These are phyloP conservation scores for Diaporthe vexans DNA, from an alignment of 2,329 filamentous ascomycete species.

Conservation along the genomic window DNA sequence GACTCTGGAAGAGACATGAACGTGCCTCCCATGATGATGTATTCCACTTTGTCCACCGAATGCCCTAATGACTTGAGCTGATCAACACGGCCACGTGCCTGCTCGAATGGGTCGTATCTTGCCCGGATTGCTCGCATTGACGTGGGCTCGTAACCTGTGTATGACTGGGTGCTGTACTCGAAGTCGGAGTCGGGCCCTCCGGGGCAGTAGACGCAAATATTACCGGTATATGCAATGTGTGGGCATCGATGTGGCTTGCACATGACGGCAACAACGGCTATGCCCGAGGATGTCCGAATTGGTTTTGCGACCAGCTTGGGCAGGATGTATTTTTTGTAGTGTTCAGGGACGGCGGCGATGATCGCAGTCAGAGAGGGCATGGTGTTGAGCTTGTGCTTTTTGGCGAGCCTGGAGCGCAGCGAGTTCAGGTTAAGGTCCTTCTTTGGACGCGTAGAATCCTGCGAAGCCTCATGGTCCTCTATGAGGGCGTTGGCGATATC, in stretches of 20 bases:
- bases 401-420: slow-evolving; percentile 87
- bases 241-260: slow-evolving; percentile 98
- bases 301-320: slow-evolving; percentile 97
- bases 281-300: slow-evolving; percentile 95
- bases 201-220: slow-evolving; percentile 99
- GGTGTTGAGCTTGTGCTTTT: slow-evolving; percentile 90
- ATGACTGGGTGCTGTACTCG: slow-evolving; percentile 98
- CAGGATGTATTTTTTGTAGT: slow-evolving; percentile 99
- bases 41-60: slow-evolving; percentile 98
- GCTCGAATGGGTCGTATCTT: slow-evolving; percentile 97
- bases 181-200: slow-evolving; percentile 98
- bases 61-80: slow-evolving; percentile 96
- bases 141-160: slow-evolving; percentile 98
- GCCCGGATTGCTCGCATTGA: slow-evolving; percentile 98
- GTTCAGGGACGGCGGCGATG: slow-evolving; percentile 97
- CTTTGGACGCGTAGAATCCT: slow-evolving; percentile 78
- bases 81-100: slow-evolving; percentile 94
- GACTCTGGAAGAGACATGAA: slow-evolving; percentile 96
- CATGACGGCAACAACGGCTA: slow-evolving; percentile 99
- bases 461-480: slow-evolving; percentile 89
- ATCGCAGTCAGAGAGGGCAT: slow-evolving; percentile 96
- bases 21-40: slow-evolving; percentile 99
- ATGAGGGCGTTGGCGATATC: slow-evolving; percentile 96
- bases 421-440: slow-evolving; percentile 95
- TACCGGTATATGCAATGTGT: slow-evolving; percentile 98